Evolutionary conservation across 306 rosid genomes (phyloP).

Genomic region (Coriaria nepalensis): DNA sequence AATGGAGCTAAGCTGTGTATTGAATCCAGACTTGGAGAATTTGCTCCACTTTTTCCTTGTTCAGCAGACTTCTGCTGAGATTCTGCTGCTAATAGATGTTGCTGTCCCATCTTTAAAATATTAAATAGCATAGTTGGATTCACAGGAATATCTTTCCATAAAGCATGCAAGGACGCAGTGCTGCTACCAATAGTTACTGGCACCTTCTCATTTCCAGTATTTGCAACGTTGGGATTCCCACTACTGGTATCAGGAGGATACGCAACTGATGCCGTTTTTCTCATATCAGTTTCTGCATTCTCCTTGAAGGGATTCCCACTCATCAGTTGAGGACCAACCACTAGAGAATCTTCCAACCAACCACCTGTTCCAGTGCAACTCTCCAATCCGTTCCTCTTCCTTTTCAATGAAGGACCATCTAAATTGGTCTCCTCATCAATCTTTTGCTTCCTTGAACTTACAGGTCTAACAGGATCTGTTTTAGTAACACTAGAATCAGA

Average conservation of each 20-base stretch:
- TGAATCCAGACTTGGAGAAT: constrained; percentile 18
- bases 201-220: constrained; percentile 35
- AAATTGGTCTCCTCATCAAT: constrained; percentile 33
- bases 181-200: constrained; percentile 17
- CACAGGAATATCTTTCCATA: constrained; percentile 54
- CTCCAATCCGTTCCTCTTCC: constrained; percentile 43
- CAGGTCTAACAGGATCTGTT: constrained; percentile 31
- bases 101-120: constrained; percentile 44
- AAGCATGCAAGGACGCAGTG: constrained; percentile 36
- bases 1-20: constrained; percentile 33
- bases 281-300: constrained; percentile 30
- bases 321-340: constrained; percentile 30
- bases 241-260: constrained; percentile 21
- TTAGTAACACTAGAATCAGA: constrained; percentile 46
- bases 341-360: constrained; percentile 49
- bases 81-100: constrained; percentile 42
- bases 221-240: constrained; percentile 18
- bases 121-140: constrained; percentile 64
- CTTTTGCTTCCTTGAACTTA: constrained; percentile 61
- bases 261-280: constrained; percentile 16
- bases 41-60: constrained; percentile 18
- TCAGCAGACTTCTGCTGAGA: constrained; percentile 37
- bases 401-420: constrained; percentile 46
- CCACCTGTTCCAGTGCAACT: constrained; percentile 45
- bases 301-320: constrained; percentile 36